Evolutionary conservation across 768 basidiomycete species (phyloP), one percentile per base, ranked within the genome.

Genomic region (Tulasnella calospora): DNA sequence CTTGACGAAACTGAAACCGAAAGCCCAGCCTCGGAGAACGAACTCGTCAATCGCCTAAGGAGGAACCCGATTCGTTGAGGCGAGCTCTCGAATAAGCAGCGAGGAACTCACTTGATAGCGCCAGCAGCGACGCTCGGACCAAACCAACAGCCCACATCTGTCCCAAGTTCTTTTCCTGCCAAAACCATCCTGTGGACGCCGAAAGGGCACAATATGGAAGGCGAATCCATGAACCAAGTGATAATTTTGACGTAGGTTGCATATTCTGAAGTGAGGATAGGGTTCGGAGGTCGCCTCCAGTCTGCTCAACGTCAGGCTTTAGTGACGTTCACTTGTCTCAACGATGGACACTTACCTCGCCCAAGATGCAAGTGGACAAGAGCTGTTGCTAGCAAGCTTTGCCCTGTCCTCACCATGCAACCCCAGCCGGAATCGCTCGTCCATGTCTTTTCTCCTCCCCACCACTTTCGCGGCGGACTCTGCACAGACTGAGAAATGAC

Each of bases 51-150:
- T 0, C 91, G 87, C 83, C 94, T 95, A 82, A 0, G 67, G 13
- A 73, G 17, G 36, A 75, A n/a, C 4, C 7, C 19, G 8, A 27
- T 30, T 27, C 41, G 55, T 61, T 38, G 40, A 23, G 10, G 19
- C 15, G 55, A 57, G 23, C 23, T 2, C 13, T 23, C 21, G 23
- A 47, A 44, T 33, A 35, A 23, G 33, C 33, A 1, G 10, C 21
- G 27, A 3, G 35, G 7, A 17, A 83, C 88, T 77, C 82, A 94
- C 93, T 93, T 95, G 85, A 99, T 93, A 15, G 95, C 96, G 47
- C 96, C 96, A 10, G 96, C 96, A n/a, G 97, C 98, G 0, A 94
- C 95, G 82, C 94, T 96, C 0, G 97, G 97, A 0, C 97, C 97
- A 82, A 99, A 99, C 97, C 97, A 99, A 84, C 95, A 93, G 0